Evolutionary conservation across 2,329 filamentous ascomycete genomes (phyloP).

Genomic region (Aspergillus spinulosporus): DNA sequence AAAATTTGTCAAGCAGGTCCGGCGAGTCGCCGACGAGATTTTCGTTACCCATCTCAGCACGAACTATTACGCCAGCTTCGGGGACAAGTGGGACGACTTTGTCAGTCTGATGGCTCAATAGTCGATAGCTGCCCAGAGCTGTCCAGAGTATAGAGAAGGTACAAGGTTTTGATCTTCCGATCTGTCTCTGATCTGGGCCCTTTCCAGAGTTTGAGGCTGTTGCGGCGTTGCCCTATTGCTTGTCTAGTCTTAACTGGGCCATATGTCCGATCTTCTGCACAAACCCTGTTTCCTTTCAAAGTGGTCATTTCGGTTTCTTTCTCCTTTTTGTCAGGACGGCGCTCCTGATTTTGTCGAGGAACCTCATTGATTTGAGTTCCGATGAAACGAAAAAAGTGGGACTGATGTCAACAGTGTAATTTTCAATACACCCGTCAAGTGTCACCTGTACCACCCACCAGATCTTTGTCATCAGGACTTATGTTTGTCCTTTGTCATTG

Average conservation of each 20-base stretch:
- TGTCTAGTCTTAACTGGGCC: neutral
- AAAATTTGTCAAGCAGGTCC: conserved; percentile 37
- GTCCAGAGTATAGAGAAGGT: neutral
- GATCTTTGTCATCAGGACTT: no score
- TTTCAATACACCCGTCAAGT: conserved; percentile 3
- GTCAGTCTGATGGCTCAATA: conserved; percentile 35
- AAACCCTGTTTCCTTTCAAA: no score
- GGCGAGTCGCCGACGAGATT: conserved; percentile 39
- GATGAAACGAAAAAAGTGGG: neutral
- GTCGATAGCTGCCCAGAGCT: neutral
- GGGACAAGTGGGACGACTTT: conserved; percentile 39
- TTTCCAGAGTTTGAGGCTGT: no score
- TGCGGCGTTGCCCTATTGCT: neutral
- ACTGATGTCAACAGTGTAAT: conserved; percentile 2
- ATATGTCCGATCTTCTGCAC: neutral
- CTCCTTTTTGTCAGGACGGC: no score
- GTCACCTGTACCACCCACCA: neutral
- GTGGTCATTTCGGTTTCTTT: no score
- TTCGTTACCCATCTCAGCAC: conserved; percentile 43
- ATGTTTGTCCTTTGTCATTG: no score
- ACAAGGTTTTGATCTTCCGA: neutral
- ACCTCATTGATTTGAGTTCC: neutral
- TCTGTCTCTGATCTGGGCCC: neutral
- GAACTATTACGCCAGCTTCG: conserved; percentile 46
- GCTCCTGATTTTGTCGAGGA: no score